Evolutionary conservation across 768 basidiomycete genomes (phyloP), one percentile per base, ranked within the genome.

Genomic region (Leucocoprinus birnbaumii): DNA sequence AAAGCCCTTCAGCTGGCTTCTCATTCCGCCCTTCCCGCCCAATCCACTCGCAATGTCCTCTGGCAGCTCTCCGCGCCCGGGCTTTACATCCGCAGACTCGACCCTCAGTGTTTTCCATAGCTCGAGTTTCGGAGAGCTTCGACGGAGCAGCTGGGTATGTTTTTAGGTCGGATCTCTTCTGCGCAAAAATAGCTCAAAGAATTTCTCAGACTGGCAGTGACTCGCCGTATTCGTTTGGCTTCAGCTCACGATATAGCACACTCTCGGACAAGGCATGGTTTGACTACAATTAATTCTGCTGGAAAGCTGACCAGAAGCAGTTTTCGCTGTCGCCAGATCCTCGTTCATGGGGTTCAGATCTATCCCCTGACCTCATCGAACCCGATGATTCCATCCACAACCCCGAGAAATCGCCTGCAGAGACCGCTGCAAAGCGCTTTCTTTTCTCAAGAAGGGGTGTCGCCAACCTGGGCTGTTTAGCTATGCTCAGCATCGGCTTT

Each of bases 381-480:
- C 65, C 81, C 5, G 89, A 91, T 64, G 89, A 91, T 65, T 80
- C 80, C 44, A 71, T 91, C 18, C 89, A 91, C 65, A 81, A 89
- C 58, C 89, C 89, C 25, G 76, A 83, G 55, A 63, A 62, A 26
- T 57, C 63, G 7, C 56, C 59, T 27, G 62, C 38, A 38, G 31
- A 68, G 18, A 63, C 64, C 26, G 67, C 70, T 46, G 60, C 41
- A 55, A 68, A 71, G 48, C 74, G 71, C 16, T 71, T 79, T 55
- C 69, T 78, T 49, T 76, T 83, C 61, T 82, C 83, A 14, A 64
- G 73, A 55, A 74, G 90, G 70, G 89, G 89, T 37, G 63, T 90
- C 48, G 74, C 78, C 6, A 94, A 94, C 64, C 65, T 90, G 0
- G 85, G 90, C 1, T 92, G 88, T 65, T 72, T 94, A 21, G 57